Evolutionary conservation across 192 early-diverging fungal species (phyloP), one percentile per base, ranked within the genome.

Genomic region (Geranomyces michiganensis): DNA sequence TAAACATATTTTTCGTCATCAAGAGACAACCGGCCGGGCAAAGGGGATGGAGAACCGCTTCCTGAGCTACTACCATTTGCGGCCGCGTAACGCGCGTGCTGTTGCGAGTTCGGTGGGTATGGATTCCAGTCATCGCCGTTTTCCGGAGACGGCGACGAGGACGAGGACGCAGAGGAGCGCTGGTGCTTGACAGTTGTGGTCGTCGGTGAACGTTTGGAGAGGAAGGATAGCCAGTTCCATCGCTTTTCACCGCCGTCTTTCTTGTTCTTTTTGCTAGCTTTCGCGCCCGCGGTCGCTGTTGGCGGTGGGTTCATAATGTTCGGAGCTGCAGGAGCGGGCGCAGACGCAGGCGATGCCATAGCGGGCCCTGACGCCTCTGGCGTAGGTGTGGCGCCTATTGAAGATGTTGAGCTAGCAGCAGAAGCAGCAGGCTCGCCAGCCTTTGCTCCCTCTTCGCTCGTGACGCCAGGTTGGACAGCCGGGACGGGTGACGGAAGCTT

Each of bases 1-100:
- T 84, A 79, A 4, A 79, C 55, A 10, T 66, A 24, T 33, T 75
- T 79, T 63, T 79, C 78, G 48, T 68, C 65, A n/a, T 79, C 73
- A n/a, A 32, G 64, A 4, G 68, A 24, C 33, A 75, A 45, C 43
- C 77, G 62, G n/a, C 66, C 66, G 3, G 48, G 32, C 5, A 19
- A 9, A 8, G 31, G 58, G 10, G 36, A 19, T 3, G 33, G n/a
- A 19, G 33, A 21, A 13, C 56, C 26, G 5, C 31, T 31, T 14
- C 26, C 24, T 1, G n/a, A 24, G 56, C n/a, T 27, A 13, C 31
- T 19, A 4, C 29, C 26, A 27, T 15, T 31, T 24, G 19, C 26
- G 3, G 26, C 51, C 58, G 15, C 15, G 7, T 24, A 32, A 26
- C 17, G 17, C 51, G 15, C 27, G 21, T 17, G 29, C 58, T 27